Base-by-base conservation (phyloP, 2,329 filamentous ascomycete genomes). In the Incumbomyces lentus region DNA sequence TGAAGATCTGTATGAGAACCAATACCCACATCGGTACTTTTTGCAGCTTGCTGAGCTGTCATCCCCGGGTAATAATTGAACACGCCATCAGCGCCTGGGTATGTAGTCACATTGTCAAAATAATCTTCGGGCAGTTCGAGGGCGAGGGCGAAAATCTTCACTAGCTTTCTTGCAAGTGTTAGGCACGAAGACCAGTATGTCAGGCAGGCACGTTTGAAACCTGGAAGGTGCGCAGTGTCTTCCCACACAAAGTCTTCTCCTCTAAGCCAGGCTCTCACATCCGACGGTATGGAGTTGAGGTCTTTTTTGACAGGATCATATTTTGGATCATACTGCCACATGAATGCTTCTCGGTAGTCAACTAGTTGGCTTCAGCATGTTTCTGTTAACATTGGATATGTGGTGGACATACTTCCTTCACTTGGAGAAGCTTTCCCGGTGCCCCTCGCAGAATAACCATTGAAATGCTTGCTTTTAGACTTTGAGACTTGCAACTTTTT, bases 191-290 rank as follows among this genome's bases (percentile, higher is more conserved):
- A 57, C 65, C 71, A 77, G 55, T 78, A 76, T 1, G 53, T 52
- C 7, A 75, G 53, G 2, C 69, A 60, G 13, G 69, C 67, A 0
- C 66, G 52, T 51, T 72, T 71, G 60, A 79, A 76, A 5, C 58
- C 56, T 10, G 70, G 69, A 1, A 75, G 49, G 49, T 75, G 68
- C 1, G 58, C 55, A 1, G 73, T 76, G 11, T 63, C 65, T 35
- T 72, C 64, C 74, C 75, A 79, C 13, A 75, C 66, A 36, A 72
- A 75, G 2, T 74, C 67, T 50, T 78, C 73, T 2, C 64, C 64
- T 2, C 66, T 60, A 3, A 76, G 63, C 52, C 63, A 66, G 4
- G 57, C 54, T 18, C 62, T 64, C 6, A 71, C 65, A 3, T 73
- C 62, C 1, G 62, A 59, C 0, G 74, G 71, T 1, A 78, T 60